These are phyloP conservation scores for Phialemonium atrogriseum DNA, from an alignment of 2,329 filamentous ascomycete species.

Conservation along the genomic window DNA sequence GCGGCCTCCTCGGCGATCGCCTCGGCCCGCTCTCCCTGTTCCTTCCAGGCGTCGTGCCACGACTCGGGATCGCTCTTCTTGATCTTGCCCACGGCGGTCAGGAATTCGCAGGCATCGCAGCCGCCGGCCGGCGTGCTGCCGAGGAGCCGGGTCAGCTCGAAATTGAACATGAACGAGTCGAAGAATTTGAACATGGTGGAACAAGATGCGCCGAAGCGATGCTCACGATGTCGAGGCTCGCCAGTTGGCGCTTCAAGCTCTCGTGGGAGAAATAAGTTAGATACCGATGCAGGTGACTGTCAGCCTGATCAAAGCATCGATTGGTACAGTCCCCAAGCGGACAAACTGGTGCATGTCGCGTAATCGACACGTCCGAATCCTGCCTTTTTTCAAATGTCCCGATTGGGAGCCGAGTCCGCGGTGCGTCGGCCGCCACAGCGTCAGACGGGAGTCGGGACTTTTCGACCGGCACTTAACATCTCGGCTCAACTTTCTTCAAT, in stretches of 20 bases:
- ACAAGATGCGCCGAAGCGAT: slow-evolving; percentile 1
- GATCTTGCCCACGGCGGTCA: slow-evolving; percentile 19
- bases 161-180: slow-evolving; percentile 20
- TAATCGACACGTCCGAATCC: neutral
- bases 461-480: slow-evolving; percentile 1
- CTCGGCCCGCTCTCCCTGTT: slow-evolving; percentile 15
- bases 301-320: neutral
- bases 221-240: slow-evolving; percentile 1
- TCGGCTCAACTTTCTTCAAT: neutral
- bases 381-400: slow-evolving; percentile 1
- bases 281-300: neutral
- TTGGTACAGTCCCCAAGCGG: slow-evolving; percentile 1
- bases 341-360: neutral
- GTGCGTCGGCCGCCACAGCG: neutral
- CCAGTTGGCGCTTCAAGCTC: neutral
- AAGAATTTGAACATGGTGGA: slow-evolving; percentile 10
- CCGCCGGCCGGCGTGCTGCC: slow-evolving; percentile 18
- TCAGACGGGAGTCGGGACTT: slow-evolving; percentile 1
- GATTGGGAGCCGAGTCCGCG: slow-evolving; percentile 2
- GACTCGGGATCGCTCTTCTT: slow-evolving; percentile 18
- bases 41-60: slow-evolving; percentile 20
- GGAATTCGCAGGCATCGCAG: slow-evolving; percentile 20
- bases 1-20: slow-evolving; percentile 17
- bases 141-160: slow-evolving; percentile 22
- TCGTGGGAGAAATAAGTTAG: too few relatives aligned